A percentile compares a stretch with the other conserved stretches of the same genome.
These are phyloP conservation scores for Schizosaccharomyces lindneri DNA, from an alignment of 805 yeast species.

Conservation along the genomic window DNA sequence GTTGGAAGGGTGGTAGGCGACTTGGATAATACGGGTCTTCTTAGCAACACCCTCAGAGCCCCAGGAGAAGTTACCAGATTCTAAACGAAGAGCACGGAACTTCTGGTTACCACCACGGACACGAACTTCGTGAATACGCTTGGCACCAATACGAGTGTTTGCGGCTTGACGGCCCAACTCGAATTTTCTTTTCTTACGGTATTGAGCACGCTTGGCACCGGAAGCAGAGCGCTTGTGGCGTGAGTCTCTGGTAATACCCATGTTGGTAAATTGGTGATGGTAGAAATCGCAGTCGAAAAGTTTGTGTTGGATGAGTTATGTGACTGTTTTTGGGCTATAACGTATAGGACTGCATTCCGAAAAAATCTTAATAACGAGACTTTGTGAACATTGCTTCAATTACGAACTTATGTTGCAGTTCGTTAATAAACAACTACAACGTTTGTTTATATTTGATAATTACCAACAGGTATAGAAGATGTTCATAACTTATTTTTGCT, in stretches of 20 bases:
- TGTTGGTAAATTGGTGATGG: background rate
- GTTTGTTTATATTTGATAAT: too few relatives aligned
- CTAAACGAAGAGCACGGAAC: slow-evolving; percentile 98
- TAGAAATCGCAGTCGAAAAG: background rate
- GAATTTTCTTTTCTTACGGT: slow-evolving; percentile 99
- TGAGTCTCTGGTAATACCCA: slow-evolving; percentile 99
- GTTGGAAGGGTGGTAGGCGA: slow-evolving; percentile 98
- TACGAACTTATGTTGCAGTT: too few relatives aligned
- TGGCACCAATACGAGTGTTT: slow-evolving; percentile 89
- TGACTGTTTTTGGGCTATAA: background rate
- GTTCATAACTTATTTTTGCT: too few relatives aligned
- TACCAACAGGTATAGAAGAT: too few relatives aligned
- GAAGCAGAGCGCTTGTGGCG: slow-evolving; percentile 99
- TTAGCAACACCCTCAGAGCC: slow-evolving; percentile 95
- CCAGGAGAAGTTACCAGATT: slow-evolving; percentile 94
- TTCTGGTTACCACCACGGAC: slow-evolving; percentile 99
- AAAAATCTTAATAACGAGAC: background rate
- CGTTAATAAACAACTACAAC: too few relatives aligned
- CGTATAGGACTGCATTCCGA: background rate
- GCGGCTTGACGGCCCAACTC: slow-evolving; percentile 99
- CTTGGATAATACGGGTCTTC: slow-evolving; percentile 97
- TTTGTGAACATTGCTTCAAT: background rate
- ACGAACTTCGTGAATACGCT: slow-evolving; percentile 97
- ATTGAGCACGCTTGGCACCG: slow-evolving; percentile 99
- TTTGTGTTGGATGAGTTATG: background rate